Conservation (phyloP, 2,329 filamentous ascomycete genomes). For the Blumeria hordei region DNA sequence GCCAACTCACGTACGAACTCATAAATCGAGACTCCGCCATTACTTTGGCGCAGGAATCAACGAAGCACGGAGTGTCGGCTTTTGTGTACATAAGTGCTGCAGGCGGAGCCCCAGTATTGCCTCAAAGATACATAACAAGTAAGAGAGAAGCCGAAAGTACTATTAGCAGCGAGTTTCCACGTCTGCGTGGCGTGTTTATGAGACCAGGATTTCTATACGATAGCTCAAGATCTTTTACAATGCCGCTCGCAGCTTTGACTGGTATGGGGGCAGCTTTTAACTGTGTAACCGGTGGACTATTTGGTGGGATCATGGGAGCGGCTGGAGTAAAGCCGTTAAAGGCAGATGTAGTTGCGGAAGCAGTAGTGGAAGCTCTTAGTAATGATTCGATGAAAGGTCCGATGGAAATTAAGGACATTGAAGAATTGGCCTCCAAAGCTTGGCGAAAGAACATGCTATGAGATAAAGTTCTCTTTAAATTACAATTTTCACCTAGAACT, state of each 20-base stretch:
- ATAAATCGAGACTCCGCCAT: constrained; percentile 91
- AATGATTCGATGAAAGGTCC: constrained; percentile 50
- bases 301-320: constrained; percentile 57
- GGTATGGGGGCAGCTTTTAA: constrained; percentile 58
- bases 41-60: constrained; percentile 55
- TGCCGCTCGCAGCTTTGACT: constrained; percentile 61
- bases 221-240: constrained; percentile 51
- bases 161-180: constrained; percentile 47
- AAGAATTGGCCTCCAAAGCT: constrained; percentile 52
- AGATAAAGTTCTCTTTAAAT: not conserved
- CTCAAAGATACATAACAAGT: constrained; percentile 64
- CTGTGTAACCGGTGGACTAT: constrained; percentile 45
- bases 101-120: constrained; percentile 63
- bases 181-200: constrained; percentile 59
- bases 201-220: constrained; percentile 82
- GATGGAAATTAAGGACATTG: constrained; percentile 57
- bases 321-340: constrained; percentile 70
- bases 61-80: constrained; percentile 33
- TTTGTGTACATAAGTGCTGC: constrained; percentile 84
- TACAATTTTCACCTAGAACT: not conserved
- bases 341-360: constrained; percentile 69
- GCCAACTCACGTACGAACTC: constrained; percentile 78
- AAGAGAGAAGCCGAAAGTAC: constrained; percentile 74
- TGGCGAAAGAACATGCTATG: constrained; percentile 86
- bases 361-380: constrained; percentile 65